Percentiles rank a stretch among this genome's conserved stretches.
These are phyloP conservation scores for Pseudogymnoascus sp. DNA, from an alignment of 2,329 filamentous ascomycete genomes.

Conservation along the genomic window DNA sequence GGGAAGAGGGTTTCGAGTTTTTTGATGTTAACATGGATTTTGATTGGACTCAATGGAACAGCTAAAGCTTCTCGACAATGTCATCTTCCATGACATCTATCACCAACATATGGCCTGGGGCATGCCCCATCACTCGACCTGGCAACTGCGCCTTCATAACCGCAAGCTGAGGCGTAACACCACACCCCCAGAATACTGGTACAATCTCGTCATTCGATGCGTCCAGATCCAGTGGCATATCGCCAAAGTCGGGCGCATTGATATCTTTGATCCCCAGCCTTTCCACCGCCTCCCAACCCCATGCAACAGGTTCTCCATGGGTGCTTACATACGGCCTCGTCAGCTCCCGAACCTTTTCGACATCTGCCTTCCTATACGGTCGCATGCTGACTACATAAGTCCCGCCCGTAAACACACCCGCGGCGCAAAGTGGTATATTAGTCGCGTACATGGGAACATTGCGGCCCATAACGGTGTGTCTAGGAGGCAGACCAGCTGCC, in stretches of 20 bases:
- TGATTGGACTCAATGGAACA: slow-evolving; percentile 15
- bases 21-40: slow-evolving; percentile 36
- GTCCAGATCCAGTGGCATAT: slow-evolving; percentile 34
- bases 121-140: slow-evolving; percentile 54
- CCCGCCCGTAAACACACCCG: slow-evolving; percentile 48
- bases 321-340: slow-evolving; percentile 49
- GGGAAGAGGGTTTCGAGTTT: slow-evolving; percentile 35
- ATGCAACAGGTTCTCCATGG: slow-evolving; percentile 58
- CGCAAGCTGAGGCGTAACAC: slow-evolving; percentile 59
- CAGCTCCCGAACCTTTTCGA: slow-evolving; percentile 47
- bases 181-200: slow-evolving; percentile 57
- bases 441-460: slow-evolving; percentile 59
- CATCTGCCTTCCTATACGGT: slow-evolving; percentile 42
- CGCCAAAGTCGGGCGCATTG: slow-evolving; percentile 49
- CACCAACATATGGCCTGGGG: slow-evolving; percentile 55
- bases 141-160: slow-evolving; percentile 48
- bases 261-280: slow-evolving; percentile 49
- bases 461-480: slow-evolving; percentile 40
- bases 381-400: slow-evolving; percentile 59
- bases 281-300: slow-evolving; percentile 52
- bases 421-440: slow-evolving; percentile 45
- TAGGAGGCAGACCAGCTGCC: slow-evolving; percentile 42
- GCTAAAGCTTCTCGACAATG: slow-evolving; percentile 14
- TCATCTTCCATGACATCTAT: slow-evolving; percentile 44
- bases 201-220: slow-evolving; percentile 40